phyloP scores from a whole-genome alignment of 106 monocot genomes.

The Platanthera guangdongensis region DNA sequence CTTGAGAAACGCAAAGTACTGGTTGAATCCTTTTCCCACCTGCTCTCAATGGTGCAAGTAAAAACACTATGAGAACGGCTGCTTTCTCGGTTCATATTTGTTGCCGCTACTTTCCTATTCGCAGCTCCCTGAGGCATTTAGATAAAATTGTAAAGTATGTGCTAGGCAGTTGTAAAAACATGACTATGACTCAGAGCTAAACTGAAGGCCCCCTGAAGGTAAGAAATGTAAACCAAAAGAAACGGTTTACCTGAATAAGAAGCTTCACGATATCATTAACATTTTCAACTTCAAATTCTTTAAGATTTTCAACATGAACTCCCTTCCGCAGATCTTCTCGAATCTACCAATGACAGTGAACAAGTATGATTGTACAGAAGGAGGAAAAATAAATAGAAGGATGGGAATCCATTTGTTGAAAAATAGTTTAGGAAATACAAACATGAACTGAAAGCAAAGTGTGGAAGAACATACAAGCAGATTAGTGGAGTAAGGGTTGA shows the following conservation, averaged over 20 bases:
- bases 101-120: conserved; percentile 89
- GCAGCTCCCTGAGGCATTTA: conserved; percentile 52
- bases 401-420: neutral
- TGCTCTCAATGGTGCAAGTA: conserved; percentile 90
- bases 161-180: neutral
- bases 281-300: conserved; percentile 72
- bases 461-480: conserved; percentile 49
- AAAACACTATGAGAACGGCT: conserved; percentile 96
- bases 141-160: conserved; percentile 1
- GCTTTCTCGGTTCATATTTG: conserved; percentile 94
- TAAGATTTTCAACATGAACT: conserved; percentile 89
- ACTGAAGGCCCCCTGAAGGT: neutral
- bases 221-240: neutral
- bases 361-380: neutral
- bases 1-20: conserved; percentile 76
- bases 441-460: neutral
- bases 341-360: conserved; percentile 30
- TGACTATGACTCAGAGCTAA: neutral
- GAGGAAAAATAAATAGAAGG: neutral
- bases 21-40: conserved; percentile 75
- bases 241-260: conserved; percentile 51
- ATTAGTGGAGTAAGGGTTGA: conserved; percentile 88
- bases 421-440: neutral
- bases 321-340: conserved; percentile 73
- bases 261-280: conserved; percentile 72